phyloP scores from a whole-genome alignment of 2,329 filamentous ascomycete genomes.

The Aspergillus glaucus region DNA sequence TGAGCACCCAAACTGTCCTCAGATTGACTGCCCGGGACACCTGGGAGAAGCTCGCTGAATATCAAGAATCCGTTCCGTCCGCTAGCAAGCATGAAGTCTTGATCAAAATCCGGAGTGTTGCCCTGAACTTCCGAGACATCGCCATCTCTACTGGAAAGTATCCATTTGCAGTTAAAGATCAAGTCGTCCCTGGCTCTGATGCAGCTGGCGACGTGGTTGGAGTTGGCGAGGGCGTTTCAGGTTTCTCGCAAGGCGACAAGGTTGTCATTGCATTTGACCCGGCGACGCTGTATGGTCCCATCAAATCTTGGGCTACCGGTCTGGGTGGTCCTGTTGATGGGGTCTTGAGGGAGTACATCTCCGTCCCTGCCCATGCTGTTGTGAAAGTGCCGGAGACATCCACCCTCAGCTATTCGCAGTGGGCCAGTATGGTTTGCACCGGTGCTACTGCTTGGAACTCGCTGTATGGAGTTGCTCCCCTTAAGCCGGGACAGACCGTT shows the following conservation, averaged over 20 bases:
- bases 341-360: slow-evolving; percentile 31
- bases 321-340: slow-evolving; percentile 29
- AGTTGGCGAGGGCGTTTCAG: slow-evolving; percentile 22
- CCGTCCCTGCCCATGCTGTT: slow-evolving; percentile 24
- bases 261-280: slow-evolving; percentile 23
- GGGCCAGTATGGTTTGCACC: slow-evolving; percentile 31
- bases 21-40: slow-evolving; percentile 6
- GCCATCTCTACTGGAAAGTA: slow-evolving; percentile 41
- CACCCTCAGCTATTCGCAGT: slow-evolving; percentile 22
- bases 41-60: slow-evolving; percentile 6
- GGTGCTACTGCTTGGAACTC: slow-evolving; percentile 40
- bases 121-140: slow-evolving; percentile 39
- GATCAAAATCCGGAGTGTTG: slow-evolving; percentile 48
- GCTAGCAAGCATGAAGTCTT: slow-evolving; percentile 62
- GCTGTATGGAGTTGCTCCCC: slow-evolving; percentile 30
- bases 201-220: slow-evolving; percentile 36
- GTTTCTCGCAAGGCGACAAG: slow-evolving; percentile 25
- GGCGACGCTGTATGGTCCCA: slow-evolving; percentile 19
- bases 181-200: slow-evolving; percentile 40
- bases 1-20: slow-evolving; percentile 9
- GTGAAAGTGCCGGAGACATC: slow-evolving; percentile 29
- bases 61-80: slow-evolving; percentile 40
- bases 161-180: slow-evolving; percentile 40
- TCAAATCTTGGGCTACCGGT: slow-evolving; percentile 13
- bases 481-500: slow-evolving; percentile 13